Evolutionary conservation across 352 stramenopile species (phyloP), one percentile per base, ranked within the genome.

Genomic region (Aphanomyces euteiches): DNA sequence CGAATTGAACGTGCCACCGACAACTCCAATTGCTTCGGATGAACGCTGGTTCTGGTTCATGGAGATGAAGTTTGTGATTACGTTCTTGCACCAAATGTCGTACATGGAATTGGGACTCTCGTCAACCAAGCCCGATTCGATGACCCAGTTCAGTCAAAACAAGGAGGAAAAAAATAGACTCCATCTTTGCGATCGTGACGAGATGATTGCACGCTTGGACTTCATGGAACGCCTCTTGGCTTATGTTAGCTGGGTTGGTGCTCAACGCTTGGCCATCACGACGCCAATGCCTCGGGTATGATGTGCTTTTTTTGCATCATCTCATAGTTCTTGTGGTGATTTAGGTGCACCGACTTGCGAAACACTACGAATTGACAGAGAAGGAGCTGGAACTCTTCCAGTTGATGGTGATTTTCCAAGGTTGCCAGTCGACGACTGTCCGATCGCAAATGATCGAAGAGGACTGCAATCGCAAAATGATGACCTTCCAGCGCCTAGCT

Each of bases 51-150:
- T 94, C 54, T 94, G 86, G 86, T 90, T 90, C 72, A 73, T 78
- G 2, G 86, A 94, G 75, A 82, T 92, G 84, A 81, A 85, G 39
- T 92, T 86, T 73, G 75, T 92, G 69, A 79, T 92, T 43, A 72
- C 88, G 28, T 94, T 94, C 63, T 76, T 94, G 36, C 89, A 92
- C 71, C 84, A 94, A 71, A 84, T 94, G 76, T 83, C 86, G 40
- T 92, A 92, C 58, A 89, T 92, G 78, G 86, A 94, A 78, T 91
- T 94, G 66, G 88, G 83, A 7, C 74, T 92, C 75, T 92, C 82
- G 47, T 83, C 90, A 36, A 94, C 86, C 37, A 92, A 92, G 66
- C 84, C 86, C 2, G 86, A 94, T 69, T 82, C 79, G 37, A 78
- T 90, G 59, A 89, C 84, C 1, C 47, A 78, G 19, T 65, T 68